Evolutionary conservation across 441 rosid genomes (phyloP), one percentile per base, ranked within the genome.

Genomic region (Euphorbia celastroides): DNA sequence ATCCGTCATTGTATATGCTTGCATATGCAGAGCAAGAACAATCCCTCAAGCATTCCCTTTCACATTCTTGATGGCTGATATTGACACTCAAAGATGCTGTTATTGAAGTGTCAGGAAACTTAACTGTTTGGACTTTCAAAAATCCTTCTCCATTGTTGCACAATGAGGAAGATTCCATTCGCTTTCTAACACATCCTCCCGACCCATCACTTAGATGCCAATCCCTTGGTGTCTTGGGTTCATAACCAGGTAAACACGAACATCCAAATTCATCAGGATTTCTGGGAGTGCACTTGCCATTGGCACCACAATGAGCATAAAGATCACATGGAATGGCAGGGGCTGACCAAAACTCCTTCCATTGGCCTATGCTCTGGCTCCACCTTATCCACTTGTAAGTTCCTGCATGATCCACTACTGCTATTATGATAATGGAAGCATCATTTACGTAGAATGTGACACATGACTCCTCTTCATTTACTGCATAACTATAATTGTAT

Each of bases 241-340:
- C 70, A 36, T 55, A 72, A 19, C 80, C 76, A 3, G 77, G 64
- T 38, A 78, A 68, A 70, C 82, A 82, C 9, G 64, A 26, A 36
- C 82, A 82, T 54, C 23, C 67, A 14, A 77, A 75, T 14, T 0
- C 0, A 19, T 11, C 3, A 0, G 0, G 14, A 50, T 13, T 3
- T 6, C 17, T 0, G 25, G 36, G 23, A 44, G 48, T 23, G 34
- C 76, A 73, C 13, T 32, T 36, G 2, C 75, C 70, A 65, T 82
- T 31, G 16, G 77, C 48, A n/a, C 83, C 86, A 58, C 82, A 82
- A 0, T 3, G 67, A 7, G 56, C 68, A 28, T 75, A 80, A 3
- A 1, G 11, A 41, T 80, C 81, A 30, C 79, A 80, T 14, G 2
- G 16, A 2, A 71, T 63, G 17, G n/a, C 63, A 0, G 74, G 74